phyloP scores from a whole-genome alignment of 495 filamentous ascomycete species.

The Thozetella sp. region DNA sequence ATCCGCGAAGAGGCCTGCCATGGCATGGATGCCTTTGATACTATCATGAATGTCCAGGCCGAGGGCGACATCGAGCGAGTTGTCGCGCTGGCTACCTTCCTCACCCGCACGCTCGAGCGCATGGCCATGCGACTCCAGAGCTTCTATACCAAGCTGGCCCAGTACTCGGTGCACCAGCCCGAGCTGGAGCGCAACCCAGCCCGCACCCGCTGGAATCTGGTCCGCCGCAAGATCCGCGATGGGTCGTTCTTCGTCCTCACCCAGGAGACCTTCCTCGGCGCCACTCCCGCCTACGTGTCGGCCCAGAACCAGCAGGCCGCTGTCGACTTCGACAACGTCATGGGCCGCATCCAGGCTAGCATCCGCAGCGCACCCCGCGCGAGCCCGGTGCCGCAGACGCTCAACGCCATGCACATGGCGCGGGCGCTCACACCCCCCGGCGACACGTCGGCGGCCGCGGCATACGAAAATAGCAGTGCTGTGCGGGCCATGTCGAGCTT shows the following conservation, averaged over 20 bases:
- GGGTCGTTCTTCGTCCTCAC: conserved; percentile 50
- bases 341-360: conserved; percentile 37
- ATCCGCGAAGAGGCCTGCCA: conserved; percentile 49
- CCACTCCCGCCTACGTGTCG: conserved; percentile 25
- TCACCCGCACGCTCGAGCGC: conserved; percentile 49
- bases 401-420: conserved; percentile 38
- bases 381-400: conserved; percentile 21
- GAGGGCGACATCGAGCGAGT: conserved; percentile 24
- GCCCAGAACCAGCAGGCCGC: conserved; percentile 23
- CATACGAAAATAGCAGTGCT: conserved; percentile 39
- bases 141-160: conserved; percentile 46
- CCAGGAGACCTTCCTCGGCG: conserved; percentile 32
- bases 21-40: conserved; percentile 53
- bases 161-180: conserved; percentile 43
- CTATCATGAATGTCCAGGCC: conserved; percentile 27
- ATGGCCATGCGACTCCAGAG: conserved; percentile 46
- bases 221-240: conserved; percentile 41
- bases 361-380: conserved; percentile 16
- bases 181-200: conserved; percentile 49
- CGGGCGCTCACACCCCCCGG: conserved; percentile 25
- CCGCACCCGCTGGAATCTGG: conserved; percentile 44
- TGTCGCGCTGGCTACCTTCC: conserved; percentile 41
- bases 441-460: conserved; percentile 30
- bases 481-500: conserved; percentile 44
- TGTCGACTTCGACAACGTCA: conserved; percentile 44